A percentile compares a stretch with the other conserved stretches of the same genome.
phyloP scores from a whole-genome alignment of 257 asterid species.

The Rhazya stricta region DNA sequence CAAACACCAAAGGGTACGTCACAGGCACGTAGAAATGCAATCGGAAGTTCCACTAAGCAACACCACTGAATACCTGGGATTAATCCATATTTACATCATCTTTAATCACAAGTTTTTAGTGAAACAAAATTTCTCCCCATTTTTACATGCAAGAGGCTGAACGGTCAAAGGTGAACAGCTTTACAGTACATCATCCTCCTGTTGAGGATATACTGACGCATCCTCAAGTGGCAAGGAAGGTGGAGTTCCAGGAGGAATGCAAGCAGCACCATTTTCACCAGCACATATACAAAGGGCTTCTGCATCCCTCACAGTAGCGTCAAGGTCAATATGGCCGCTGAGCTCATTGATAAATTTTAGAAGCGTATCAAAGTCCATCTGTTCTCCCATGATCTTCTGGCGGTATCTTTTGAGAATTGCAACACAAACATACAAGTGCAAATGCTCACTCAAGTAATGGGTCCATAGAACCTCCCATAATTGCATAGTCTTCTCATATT shows the following conservation, averaged over 20 bases:
- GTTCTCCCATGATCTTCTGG: constrained; percentile 73
- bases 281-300: constrained; percentile 91
- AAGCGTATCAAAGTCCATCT: constrained; percentile 93
- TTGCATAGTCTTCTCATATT: constrained; percentile 68
- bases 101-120: background rate
- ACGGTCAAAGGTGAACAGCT: background rate
- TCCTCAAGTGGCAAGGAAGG: constrained; percentile 83
- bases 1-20: background rate
- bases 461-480: constrained; percentile 98
- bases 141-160: background rate
- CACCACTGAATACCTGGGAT: background rate
- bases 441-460: constrained; percentile 77
- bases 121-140: background rate
- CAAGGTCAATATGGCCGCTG: constrained; percentile 84
- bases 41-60: background rate
- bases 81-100: background rate
- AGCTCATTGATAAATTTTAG: constrained; percentile 87
- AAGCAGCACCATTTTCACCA: constrained; percentile 89
- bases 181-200: constrained; percentile 68
- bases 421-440: constrained; percentile 79
- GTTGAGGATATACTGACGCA: constrained; percentile 59
- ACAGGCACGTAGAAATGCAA: background rate
- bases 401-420: constrained; percentile 79
- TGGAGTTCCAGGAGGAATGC: constrained; percentile 95
- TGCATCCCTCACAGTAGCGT: constrained; percentile 75